Base-by-base conservation (phyloP, 371 early-diverging fungal genomes). In the Mortierella sp. region DNA sequence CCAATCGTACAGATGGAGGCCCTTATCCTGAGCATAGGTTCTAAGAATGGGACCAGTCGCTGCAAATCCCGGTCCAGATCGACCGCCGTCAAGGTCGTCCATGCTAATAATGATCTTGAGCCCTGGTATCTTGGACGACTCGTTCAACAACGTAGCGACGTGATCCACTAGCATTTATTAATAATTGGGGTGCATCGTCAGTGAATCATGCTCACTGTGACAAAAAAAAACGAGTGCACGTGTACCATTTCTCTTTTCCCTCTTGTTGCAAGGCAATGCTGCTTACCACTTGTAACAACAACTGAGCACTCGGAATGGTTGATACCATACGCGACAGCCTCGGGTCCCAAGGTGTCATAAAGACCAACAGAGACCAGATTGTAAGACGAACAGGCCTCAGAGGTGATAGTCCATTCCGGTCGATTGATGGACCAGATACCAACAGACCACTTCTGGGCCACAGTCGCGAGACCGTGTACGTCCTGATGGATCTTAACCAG, bases 291-390 rank as follows among this genome's bases (percentile, higher is more conserved):
- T 21, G 89, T 86, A 28, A 96, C 81, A 21, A 96, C 80, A 6
- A 88, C 81, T n/a, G 90, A 72, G 64, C 93, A 83, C 65, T 94
- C 92, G 6, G 92, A 83, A 39, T 93, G 93, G 46, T 85, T 84
- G 19, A 90, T 79, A 50, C 92, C 88, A 54, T 85, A 87, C 59
- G 83, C 82, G 15, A 94, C 86, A 0, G 91, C 88, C 12, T 90
- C 92, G 11, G 86, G 84, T n/a, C 98, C 98, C 19, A 98, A 87
- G 6, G 99, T 98, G 76, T 98, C 97, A 79, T 99, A 99, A 37
- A 99, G 84, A 4, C 99, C 97, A 7, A 97, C 96, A 12, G 94
- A 85, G 27, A 86, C 80, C n/a, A 87, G 70, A 55, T 83, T 82
- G 50, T 87, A 87, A 19, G 79, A 72, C 23, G 81, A 84, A 27